These are phyloP conservation scores for Pyrenophora teres DNA, from an alignment of 2,329 filamentous ascomycete species.

Conservation along the genomic window DNA sequence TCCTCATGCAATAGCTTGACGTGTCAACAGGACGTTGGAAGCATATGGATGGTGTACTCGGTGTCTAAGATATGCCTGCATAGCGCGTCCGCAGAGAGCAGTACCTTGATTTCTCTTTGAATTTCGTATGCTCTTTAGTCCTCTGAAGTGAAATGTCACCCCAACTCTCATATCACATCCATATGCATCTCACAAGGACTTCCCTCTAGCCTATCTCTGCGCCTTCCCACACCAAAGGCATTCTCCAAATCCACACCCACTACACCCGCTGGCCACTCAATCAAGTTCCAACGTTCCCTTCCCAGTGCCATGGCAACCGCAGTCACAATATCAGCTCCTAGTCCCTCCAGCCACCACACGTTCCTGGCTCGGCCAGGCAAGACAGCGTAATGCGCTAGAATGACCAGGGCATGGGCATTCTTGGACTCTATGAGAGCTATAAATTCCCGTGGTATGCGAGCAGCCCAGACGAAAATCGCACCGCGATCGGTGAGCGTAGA, in stretches of 20 bases:
- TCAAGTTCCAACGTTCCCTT: slow-evolving; percentile 35
- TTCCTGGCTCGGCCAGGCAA: slow-evolving; percentile 41
- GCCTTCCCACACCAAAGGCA: slow-evolving; percentile 18
- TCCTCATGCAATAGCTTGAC: too few species aligned
- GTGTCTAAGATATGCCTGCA: too few species aligned
- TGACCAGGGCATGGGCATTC: slow-evolving; percentile 41
- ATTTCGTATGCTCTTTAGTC: too few species aligned
- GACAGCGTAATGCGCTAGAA: slow-evolving; percentile 48
- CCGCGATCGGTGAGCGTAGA: slow-evolving; percentile 40
- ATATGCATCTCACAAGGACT: slow-evolving; percentile 31
- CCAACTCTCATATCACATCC: slow-evolving; percentile 30
- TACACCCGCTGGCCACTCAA: slow-evolving; percentile 39
- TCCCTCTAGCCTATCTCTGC: slow-evolving; percentile 26
- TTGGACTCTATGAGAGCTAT: slow-evolving; percentile 37
- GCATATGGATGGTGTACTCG: too few species aligned
- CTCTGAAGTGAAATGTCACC: too few species aligned
- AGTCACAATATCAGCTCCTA: slow-evolving; percentile 40
- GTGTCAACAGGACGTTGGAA: too few species aligned
- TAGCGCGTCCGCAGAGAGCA: too few species aligned
- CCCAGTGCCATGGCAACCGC: slow-evolving; percentile 42
- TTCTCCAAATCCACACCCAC: slow-evolving; percentile 36
- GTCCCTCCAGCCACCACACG: slow-evolving; percentile 44
- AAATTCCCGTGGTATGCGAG: slow-evolving; percentile 35
- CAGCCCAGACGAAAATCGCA: slow-evolving; percentile 42
- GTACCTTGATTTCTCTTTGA: too few species aligned